Evolutionary conservation across 148 eudicot species (phyloP), one percentile per base, ranked within the genome.

Genomic region (Pouteria glomerata): DNA sequence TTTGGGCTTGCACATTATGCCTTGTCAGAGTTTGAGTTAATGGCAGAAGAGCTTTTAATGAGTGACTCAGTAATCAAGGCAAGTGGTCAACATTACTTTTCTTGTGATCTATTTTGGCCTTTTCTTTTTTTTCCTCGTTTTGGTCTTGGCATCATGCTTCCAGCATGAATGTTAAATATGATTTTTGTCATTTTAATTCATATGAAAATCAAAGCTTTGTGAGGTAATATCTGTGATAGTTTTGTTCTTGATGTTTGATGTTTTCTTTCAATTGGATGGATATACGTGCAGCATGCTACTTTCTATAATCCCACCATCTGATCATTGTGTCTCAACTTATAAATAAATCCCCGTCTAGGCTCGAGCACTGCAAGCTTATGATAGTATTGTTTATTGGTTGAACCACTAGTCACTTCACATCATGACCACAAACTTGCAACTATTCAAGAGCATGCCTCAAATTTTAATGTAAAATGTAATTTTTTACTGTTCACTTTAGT

Each of bases 41-140:
- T 87, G 71, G 96, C 97, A 26, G 97, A 94, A 87, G 98, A 94
- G 82, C 93, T 94, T 69, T 82, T 94, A 79, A 89, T 94, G 93
- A 94, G 98, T 77, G 87, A 89, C 77, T 94, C 98, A 26, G 57
- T 80, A 74, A 80, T 94, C 66, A 91, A 94, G 98, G 98, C 85
- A 83, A 70, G 88, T 69, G 72, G 47, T 63, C 33, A 53, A 29
- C 33, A 62, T 73, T 51, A 70, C 48, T 68, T 72, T 39, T 59
- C 51, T 29, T 72, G 30, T 55, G 19, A n/a, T 31, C 26, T 79
- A 21, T 45, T 29, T 58, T 57, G 14, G 63, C 34, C 23, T 50
- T 14, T 27, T 71, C 4, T 18, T 27, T 39, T 52, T 13, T 26
- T 57, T 53, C 7, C 53, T 3, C 12, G 70, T 52, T 1, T 37